Percentiles rank a stretch among this genome's conserved stretches.
Conservation (phyloP, 2,329 filamentous ascomycete species). For the Helminthosporium solani region DNA sequence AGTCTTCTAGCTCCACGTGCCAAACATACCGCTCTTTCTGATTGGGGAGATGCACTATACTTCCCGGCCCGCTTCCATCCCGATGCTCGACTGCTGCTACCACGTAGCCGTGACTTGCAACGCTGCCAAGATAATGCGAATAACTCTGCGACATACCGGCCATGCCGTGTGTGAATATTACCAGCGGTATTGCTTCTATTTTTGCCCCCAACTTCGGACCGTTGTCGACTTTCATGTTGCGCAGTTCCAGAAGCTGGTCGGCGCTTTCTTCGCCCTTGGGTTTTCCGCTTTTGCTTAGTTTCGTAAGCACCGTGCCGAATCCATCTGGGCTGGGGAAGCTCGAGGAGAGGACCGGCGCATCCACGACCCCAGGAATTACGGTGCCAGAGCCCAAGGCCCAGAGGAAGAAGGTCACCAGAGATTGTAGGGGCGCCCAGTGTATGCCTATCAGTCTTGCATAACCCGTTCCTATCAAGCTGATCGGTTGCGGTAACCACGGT, state of each 20-base stretch:
- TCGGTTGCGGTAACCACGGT: constrained; percentile 47
- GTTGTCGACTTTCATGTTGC: constrained; percentile 15
- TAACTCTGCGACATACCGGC: constrained; percentile 49
- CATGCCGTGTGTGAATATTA: constrained; percentile 52
- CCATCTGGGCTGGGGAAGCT: constrained; percentile 2
- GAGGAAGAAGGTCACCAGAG: constrained; percentile 43
- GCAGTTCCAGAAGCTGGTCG: constrained; percentile 7
- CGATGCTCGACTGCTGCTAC: constrained; percentile 51
- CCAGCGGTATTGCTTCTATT: constrained; percentile 41
- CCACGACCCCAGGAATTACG: constrained; percentile 47
- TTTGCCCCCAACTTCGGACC: constrained; percentile 12
- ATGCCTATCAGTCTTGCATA: constrained; percentile 47
- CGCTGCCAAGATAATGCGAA: constrained; percentile 48
- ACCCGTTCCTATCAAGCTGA: constrained; percentile 46
- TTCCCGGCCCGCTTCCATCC: constrained; percentile 50
- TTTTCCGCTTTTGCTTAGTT: neutral
- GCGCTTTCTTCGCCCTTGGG: constrained; percentile 20
- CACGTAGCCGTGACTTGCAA: constrained; percentile 49
- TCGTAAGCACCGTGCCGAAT: constrained; percentile 2
- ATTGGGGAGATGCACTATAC: constrained; percentile 41
- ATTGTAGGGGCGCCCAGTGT: constrained; percentile 38
- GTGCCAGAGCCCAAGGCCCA: constrained; percentile 47
- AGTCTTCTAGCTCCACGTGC: constrained; percentile 39
- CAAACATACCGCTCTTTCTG: constrained; percentile 38
- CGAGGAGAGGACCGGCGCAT: constrained; percentile 42